phyloP scores from a whole-genome alignment of 768 basidiomycete genomes.

The Tricholoma bakamatsutake region DNA sequence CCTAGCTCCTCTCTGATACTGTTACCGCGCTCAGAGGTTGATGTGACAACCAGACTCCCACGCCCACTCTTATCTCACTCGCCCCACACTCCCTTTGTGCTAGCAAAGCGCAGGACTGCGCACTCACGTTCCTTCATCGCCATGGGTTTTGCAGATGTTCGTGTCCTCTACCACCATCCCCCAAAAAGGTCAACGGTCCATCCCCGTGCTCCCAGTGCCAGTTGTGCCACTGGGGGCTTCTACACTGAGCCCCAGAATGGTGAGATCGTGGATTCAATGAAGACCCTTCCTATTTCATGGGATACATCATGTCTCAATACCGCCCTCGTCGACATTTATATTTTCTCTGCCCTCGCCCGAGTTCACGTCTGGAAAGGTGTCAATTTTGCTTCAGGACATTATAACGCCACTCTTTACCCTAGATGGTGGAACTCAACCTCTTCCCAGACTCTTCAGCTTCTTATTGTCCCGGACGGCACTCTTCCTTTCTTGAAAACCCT shows the following conservation, averaged over 20 bases:
- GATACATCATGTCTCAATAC: slow-evolving; percentile 51
- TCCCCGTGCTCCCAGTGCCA: slow-evolving; percentile 14
- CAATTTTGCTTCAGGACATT: slow-evolving; percentile 40
- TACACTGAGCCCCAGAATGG: slow-evolving; percentile 51
- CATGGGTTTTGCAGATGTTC: background rate
- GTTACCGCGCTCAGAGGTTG: too few relatives aligned
- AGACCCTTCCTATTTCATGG: slow-evolving; percentile 58
- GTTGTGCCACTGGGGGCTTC: slow-evolving; percentile 56
- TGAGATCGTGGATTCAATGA: slow-evolving; percentile 37
- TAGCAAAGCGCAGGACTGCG: background rate
- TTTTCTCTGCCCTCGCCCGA: slow-evolving; percentile 48
- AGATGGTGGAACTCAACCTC: slow-evolving; percentile 67
- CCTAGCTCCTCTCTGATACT: background rate
- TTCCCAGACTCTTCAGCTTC: slow-evolving; percentile 47
- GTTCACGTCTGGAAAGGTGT: slow-evolving; percentile 51
- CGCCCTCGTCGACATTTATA: slow-evolving; percentile 57
- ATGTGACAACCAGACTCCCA: too few relatives aligned
- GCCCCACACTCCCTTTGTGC: background rate
- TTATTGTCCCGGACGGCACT: slow-evolving; percentile 45
- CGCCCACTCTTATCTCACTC: too few relatives aligned
- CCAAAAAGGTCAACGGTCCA: background rate
- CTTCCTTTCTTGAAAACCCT: slow-evolving; percentile 46
- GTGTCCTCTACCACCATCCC: background rate
- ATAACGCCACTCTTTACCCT: slow-evolving; percentile 46
- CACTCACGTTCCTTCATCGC: background rate